Base-by-base conservation (phyloP, 106 monocot genomes). In the Acanthochlamys bracteata region DNA sequence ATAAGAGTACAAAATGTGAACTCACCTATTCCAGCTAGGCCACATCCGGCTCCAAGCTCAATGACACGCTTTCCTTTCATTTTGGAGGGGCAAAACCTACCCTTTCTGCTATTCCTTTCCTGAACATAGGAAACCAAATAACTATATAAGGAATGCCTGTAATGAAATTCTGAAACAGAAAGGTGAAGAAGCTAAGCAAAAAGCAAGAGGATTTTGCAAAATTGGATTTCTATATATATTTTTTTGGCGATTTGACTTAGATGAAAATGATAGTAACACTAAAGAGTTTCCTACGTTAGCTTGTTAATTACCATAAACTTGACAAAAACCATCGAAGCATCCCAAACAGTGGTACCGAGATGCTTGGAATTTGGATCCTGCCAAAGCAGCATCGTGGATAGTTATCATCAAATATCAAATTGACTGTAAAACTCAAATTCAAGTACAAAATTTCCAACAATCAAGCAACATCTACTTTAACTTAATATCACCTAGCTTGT, bases 331-430 rank as follows among this genome's bases (percentile, higher is more conserved):
- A 98, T 85, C 10, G 96, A 98, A 55, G 96, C 91, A 85, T 98
- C 96, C 96, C 96, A 98, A 64, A 91, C 96, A 43, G 96, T 98
- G 25, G 90, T 98, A 0, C 96, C 96, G 43, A 80, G 85, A 83
- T 98, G 96, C 80, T 88, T 91, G 53, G 96, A 91, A 70, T 98
- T 98, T 22, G 96, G 91, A 79, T 98, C 88, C 96, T 98, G 78
- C 43, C 17, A 74, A 12, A 17, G 61, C 14, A 10, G 66, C 11
- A 59, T 21, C 12, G 1, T 9, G 24, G 1, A 25, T 26, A 26
- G 7, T 25, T 1, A 59, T 25, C 9, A 33, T 40, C 61, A 40
- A 42, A 23, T 17, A 43, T 39, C 13, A 24, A 26, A 4, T 25
- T 7, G 24, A 26, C 2, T 26, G 10, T 14, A 12, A 24, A 13